Conservation (phyloP, 225 moss, liverwort and hornwort genomes). For the Asterella californica region DNA sequence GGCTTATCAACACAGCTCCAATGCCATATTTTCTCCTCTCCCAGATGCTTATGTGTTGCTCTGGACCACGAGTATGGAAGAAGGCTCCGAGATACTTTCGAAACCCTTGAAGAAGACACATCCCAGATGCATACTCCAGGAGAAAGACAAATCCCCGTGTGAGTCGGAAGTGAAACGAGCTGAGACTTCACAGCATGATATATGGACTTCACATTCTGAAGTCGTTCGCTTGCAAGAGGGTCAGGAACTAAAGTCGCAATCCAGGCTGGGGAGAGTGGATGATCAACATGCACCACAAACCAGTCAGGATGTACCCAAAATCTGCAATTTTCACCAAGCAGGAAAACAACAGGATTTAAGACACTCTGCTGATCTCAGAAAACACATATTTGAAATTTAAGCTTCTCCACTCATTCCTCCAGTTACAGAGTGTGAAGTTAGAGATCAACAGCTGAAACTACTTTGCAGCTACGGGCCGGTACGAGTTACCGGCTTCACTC, state of each 20-base stretch:
- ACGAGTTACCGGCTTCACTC: no score
- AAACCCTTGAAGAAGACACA: neutral
- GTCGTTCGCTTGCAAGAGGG: slow-evolving; percentile 23
- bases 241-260: slow-evolving; percentile 33
- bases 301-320: slow-evolving; percentile 47
- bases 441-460: no score
- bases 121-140: slow-evolving; percentile 24
- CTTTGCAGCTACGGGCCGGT: no score
- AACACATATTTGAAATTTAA: neutral
- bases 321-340: slow-evolving; percentile 16
- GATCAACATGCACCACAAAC: slow-evolving; percentile 34
- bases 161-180: slow-evolving; percentile 26
- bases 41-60: no score
- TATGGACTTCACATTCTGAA: slow-evolving; percentile 20
- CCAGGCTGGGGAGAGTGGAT: slow-evolving; percentile 34
- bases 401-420: neutral
- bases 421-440: neutral
- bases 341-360: neutral
- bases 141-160: slow-evolving; percentile 37
- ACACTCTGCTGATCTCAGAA: neutral
- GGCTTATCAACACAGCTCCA: no score
- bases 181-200: slow-evolving; percentile 28
- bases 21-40: no score
- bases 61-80: slow-evolving; percentile 1
- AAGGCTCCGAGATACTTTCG: neutral